Conservation (phyloP, 2,329 filamentous ascomycete genomes). For the Alternaria atra region DNA sequence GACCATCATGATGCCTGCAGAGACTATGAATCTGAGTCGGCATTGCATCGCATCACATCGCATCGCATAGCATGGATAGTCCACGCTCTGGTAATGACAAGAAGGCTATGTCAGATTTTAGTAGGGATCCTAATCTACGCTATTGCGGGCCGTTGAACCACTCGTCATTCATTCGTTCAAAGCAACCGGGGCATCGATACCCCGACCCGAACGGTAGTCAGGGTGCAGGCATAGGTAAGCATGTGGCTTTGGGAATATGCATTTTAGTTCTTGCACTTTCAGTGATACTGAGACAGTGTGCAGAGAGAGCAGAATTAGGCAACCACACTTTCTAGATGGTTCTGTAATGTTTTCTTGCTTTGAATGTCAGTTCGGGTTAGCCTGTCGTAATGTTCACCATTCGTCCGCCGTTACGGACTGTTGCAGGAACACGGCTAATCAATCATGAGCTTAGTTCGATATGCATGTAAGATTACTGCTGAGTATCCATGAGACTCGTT, state of each 20-base stretch:
- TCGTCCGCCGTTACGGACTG: background rate
- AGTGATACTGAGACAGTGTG: background rate
- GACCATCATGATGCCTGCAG: slow-evolving; percentile 53
- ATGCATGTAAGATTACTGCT: background rate
- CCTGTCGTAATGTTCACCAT: background rate
- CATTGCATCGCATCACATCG: background rate
- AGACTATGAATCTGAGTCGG: background rate
- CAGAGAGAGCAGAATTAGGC: no score
- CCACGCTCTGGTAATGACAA: no score
- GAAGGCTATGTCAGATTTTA: background rate
- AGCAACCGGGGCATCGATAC: background rate
- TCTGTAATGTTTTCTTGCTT: background rate
- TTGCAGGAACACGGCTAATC: background rate
- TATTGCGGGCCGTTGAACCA: background rate
- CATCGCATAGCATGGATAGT: background rate
- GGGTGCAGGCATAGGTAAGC: background rate
- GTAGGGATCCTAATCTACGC: background rate
- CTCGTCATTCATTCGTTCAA: background rate
- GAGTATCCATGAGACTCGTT: background rate
- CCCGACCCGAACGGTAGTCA: background rate
- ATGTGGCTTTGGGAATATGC: background rate
- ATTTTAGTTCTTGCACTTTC: no score
- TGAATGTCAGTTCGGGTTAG: background rate
- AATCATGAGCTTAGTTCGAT: background rate
- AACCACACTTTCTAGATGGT: background rate